Conservation (phyloP, 257 asterid genomes). For the Gentiana macrophylla region DNA sequence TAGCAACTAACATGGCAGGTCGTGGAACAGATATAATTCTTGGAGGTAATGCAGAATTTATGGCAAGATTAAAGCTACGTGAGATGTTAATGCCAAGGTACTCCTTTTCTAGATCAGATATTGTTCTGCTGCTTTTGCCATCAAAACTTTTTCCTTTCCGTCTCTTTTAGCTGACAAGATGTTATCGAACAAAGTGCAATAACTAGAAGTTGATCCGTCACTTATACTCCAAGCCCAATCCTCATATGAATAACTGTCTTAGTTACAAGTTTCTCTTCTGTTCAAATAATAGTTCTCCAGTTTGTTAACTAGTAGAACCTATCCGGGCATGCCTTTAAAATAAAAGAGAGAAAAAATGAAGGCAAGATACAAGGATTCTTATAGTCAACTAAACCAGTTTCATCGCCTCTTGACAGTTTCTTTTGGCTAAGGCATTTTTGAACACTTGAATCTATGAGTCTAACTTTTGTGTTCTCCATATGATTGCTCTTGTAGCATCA, state of each 20-base stretch:
- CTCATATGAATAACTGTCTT: no score
- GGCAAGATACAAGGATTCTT: no score
- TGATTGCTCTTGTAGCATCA: not conserved
- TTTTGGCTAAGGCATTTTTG: no score
- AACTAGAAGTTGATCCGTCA: not conserved
- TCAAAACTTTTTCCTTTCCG: not conserved
- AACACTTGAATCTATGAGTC: no score
- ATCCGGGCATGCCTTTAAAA: no score
- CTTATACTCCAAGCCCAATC: no score
- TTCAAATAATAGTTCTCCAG: no score
- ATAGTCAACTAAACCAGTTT: no score
- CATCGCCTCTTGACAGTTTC: no score
- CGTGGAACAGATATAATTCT: conserved; percentile 99
- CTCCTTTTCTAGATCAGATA: conserved; percentile 4
- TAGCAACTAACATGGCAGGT: conserved; percentile 99
- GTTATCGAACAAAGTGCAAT: not conserved
- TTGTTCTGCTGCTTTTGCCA: not conserved
- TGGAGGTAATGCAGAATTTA: conserved; percentile 98
- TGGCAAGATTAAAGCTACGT: conserved; percentile 96
- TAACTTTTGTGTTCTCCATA: not conserved
- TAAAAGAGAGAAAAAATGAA: no score
- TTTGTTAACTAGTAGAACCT: no score
- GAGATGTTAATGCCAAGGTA: conserved; percentile 99
- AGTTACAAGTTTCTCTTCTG: no score
- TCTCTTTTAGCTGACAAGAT: not conserved